Evolutionary conservation across 1,284 basidiomycete genomes (phyloP), one percentile per base, ranked within the genome.

Genomic region (Melampsora americana): DNA sequence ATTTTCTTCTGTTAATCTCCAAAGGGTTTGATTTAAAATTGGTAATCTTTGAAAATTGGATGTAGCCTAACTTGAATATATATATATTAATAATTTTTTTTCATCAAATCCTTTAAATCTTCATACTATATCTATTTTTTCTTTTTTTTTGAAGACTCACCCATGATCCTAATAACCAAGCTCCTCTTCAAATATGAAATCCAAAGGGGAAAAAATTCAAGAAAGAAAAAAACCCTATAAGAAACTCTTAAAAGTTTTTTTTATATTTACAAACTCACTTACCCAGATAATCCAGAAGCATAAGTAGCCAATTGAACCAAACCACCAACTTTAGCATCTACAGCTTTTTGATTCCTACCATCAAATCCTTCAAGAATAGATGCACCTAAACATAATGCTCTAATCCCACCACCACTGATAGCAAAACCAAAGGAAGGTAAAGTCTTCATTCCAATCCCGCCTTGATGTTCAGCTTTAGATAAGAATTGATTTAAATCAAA

Each of bases 231-330:
- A n/a, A n/a, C n/a, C n/a, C n/a, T n/a, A n/a, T n/a, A n/a, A n/a
- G n/a, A 39, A 39, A 9, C 7, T 5, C 12, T 39, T 39, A 9
- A 1, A 3, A 39, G 12, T 9, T 9, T 39, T 11, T 39, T 39
- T 9, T 9, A 6, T 39, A 39, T 39, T 6, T 39, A 39, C 12
- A n/a, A 3, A 74, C 18, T 7, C 6, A 28, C 35, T 66, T 61
- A 76, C 73, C 73, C 73, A n/a, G 73, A 76, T 18, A 76, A 30
- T n/a, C 56, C 73, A 23, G 53, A 42, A 53, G 73, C 73, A 61
- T 68, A 68, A 39, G 66, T 75, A 7, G 65, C 72, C 30, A 75
- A 66, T 62, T 75, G 72, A 48, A 75, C 28, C 20, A 68, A 48
- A 20, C 72, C 72, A 59, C 65, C 66, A 23, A 75, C 56, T 46